A percentile compares a stretch with the other conserved stretches of the same genome.
phyloP scores from a whole-genome alignment of 75 land plant genomes.

The Cryptomeria japonica region DNA sequence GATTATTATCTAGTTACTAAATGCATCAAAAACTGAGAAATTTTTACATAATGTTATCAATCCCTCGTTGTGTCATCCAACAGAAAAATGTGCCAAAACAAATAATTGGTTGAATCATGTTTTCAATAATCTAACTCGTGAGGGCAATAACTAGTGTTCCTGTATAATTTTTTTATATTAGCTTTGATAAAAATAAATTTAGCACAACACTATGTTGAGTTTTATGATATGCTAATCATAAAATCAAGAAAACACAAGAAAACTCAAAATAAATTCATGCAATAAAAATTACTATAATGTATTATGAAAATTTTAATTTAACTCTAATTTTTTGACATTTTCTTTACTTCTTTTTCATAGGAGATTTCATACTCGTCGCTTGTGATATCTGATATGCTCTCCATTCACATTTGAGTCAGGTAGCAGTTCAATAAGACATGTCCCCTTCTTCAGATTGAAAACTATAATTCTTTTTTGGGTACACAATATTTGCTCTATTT shows the following conservation, averaged over 20 bases:
- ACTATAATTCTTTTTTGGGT: no score
- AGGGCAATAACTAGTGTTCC: not conserved
- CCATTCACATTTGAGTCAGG: no score
- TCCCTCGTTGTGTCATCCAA: not conserved
- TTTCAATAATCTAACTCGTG: not conserved
- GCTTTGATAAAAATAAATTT: not conserved
- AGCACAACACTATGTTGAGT: not conserved
- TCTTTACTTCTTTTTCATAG: no score
- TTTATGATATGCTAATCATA: not conserved
- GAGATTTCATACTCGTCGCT: no score
- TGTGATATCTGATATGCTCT: no score
- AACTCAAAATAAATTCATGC: not conserved
- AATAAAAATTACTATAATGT: no score
- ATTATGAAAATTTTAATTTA: no score
- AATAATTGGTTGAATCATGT: not conserved
- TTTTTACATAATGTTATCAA: not conserved
- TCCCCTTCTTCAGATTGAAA: no score
- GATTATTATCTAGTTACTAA: not conserved
- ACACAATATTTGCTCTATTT: no score
- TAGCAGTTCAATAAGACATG: no score
- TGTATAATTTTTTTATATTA: not conserved
- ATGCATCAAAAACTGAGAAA: not conserved
- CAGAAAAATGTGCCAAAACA: not conserved
- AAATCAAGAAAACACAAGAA: not conserved
- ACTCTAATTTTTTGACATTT: no score